Base-by-base conservation (phyloP, 1,139 yeast genomes). In the Hemisphaericaspora xylofermentans region DNA sequence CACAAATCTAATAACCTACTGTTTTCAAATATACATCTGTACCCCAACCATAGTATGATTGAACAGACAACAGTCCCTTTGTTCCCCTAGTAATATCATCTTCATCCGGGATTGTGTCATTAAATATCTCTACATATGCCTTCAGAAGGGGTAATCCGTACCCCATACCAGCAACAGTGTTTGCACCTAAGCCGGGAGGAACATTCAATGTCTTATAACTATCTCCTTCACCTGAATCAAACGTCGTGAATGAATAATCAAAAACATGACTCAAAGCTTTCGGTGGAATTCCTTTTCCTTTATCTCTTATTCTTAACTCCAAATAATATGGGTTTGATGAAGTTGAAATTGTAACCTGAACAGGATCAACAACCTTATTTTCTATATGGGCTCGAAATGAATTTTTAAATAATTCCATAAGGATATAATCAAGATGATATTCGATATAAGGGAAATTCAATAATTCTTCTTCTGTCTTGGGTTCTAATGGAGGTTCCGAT, bases 141-240 rank as follows among this genome's bases (percentile, higher is more conserved):
- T 79, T 78, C 65, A 93, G 87, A 46, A 91, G 67, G 1, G 98
- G 98, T 40, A 91, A 64, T 0, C 98, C 98, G 57, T 88, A 91
- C 0, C 98, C 98, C 87, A 93, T 84, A 0, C 98, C 98, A 0
- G 97, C 96, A 26, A 89, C 88, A 6, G 80, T 76, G 53, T 84
- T 80, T 0, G 84, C 83, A 1, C 84, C 86, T 28, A 56, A 61
- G 0, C 89, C 94, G 0, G 94, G 94, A 15, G 87, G 82, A 15
- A 78, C 77, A 53, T 85, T 85, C 42, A 81, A 63, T 0, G 86
- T 74, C 57, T 76, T 77, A 57, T 70, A 72, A 32, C 75, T 66
- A 18, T 77, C 82, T 3, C 84, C 85, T 49, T 76, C 81, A n/a
- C 65, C 65, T 2, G 76, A 69, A 38, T 80, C 83, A 44, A 78